Conservation (phyloP, 164 flowering plant genomes). For the Sextonia rubra region DNA sequence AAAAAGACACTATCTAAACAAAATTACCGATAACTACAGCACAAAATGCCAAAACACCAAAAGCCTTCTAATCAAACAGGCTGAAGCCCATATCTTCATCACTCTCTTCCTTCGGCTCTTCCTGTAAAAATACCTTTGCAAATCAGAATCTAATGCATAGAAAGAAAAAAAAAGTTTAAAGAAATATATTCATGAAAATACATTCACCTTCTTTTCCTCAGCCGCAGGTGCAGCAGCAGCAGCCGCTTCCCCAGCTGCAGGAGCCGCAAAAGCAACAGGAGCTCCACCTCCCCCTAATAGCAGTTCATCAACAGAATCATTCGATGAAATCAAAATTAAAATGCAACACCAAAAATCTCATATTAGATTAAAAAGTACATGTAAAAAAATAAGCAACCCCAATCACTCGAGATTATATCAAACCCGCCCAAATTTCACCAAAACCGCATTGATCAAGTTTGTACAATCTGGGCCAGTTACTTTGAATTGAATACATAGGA, state of each 20-base stretch:
- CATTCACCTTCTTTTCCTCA: constrained; percentile 17
- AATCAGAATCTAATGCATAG: neutral
- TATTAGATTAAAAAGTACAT: too few species aligned
- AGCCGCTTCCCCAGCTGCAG: constrained; percentile 3
- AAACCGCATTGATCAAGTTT: too few species aligned
- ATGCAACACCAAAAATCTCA: too few species aligned
- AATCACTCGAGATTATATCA: neutral
- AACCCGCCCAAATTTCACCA: neutral
- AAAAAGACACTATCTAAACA: neutral
- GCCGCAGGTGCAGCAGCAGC: constrained; percentile 16
- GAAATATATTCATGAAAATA: neutral
- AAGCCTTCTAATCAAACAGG: constrained; percentile 30
- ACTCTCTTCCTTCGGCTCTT: constrained; percentile 42
- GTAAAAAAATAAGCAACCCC: neutral
- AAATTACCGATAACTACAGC: neutral
- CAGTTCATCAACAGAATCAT: neutral
- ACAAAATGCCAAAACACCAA: neutral
- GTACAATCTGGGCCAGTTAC: too few species aligned
- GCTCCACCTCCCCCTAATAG: constrained; percentile 15
- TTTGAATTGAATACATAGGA: too few species aligned
- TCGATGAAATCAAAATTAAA: neutral
- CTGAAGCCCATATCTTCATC: constrained; percentile 47
- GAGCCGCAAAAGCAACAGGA: constrained; percentile 8
- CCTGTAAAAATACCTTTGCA: constrained; percentile 20
- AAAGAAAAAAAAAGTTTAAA: neutral